These are phyloP conservation scores for Syzygium aqueum DNA, from an alignment of 345 rosid genomes.

Conservation along the genomic window DNA sequence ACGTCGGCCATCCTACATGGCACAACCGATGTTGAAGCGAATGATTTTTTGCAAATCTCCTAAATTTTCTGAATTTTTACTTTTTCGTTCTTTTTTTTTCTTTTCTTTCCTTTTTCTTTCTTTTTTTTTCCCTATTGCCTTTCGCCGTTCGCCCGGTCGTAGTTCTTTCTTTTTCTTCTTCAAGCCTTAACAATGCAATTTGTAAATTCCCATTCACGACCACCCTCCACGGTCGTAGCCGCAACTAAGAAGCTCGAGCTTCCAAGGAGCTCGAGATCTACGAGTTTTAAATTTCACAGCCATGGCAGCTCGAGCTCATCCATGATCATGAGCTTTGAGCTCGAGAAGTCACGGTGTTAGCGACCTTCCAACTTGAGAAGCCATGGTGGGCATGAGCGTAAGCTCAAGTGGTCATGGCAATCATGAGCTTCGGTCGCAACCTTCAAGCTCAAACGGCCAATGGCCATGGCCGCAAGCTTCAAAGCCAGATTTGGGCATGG, in stretches of 20 bases:
- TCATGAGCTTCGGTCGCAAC: background rate
- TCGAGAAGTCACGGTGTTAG: background rate
- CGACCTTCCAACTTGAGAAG: background rate
- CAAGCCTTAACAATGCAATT: background rate
- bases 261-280: background rate
- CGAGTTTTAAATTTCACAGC: background rate
- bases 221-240: background rate
- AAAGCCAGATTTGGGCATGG: background rate
- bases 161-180: background rate
- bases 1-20: accelerated
- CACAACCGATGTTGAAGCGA: accelerated
- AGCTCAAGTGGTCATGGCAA: background rate
- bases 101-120: background rate
- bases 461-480: background rate
- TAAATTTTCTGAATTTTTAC: background rate
- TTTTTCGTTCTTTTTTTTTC: background rate
- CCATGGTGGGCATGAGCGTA: background rate
- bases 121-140: background rate
- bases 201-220: background rate
- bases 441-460: background rate
- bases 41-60: background rate
- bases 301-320: background rate
- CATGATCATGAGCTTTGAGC: background rate
- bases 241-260: background rate
- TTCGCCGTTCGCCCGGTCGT: accelerated